These are phyloP conservation scores for Berkeleyomyces basicola DNA, from an alignment of 2,329 filamentous ascomycete genomes.

Conservation along the genomic window DNA sequence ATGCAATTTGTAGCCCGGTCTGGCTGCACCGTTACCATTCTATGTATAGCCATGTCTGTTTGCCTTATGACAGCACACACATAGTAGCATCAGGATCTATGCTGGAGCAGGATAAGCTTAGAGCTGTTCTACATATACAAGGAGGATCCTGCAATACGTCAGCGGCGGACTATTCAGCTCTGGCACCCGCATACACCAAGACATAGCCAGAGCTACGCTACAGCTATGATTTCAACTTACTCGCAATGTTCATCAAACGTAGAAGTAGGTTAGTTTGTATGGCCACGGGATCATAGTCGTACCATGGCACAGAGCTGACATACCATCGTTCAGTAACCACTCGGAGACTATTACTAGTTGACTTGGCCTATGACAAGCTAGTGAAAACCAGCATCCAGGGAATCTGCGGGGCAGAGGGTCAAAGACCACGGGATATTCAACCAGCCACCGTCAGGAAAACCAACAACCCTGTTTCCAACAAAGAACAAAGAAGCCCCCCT, in stretches of 20 bases:
- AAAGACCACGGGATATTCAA: too few species aligned
- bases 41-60: background rate
- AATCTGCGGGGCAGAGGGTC: too few species aligned
- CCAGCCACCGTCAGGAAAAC: too few species aligned
- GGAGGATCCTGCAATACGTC: background rate
- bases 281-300: background rate
- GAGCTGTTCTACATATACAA: too few species aligned
- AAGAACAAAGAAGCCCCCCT: too few species aligned
- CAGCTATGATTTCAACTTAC: too few species aligned
- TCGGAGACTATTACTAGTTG: background rate
- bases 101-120: background rate
- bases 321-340: background rate
- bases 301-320: background rate
- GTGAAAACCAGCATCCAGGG: too few species aligned
- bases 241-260: too few species aligned
- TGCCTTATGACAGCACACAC: background rate
- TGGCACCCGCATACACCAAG: background rate
- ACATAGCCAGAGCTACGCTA: background rate
- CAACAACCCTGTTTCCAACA: too few species aligned
- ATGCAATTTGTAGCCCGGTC: background rate
- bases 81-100: background rate
- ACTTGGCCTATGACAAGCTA: too few species aligned
- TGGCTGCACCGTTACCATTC: background rate
- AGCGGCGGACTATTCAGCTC: background rate
- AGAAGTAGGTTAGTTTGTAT: background rate